Evolutionary conservation across 805 yeast species (phyloP).

Genomic region (Kurtzmaniella fragi): DNA sequence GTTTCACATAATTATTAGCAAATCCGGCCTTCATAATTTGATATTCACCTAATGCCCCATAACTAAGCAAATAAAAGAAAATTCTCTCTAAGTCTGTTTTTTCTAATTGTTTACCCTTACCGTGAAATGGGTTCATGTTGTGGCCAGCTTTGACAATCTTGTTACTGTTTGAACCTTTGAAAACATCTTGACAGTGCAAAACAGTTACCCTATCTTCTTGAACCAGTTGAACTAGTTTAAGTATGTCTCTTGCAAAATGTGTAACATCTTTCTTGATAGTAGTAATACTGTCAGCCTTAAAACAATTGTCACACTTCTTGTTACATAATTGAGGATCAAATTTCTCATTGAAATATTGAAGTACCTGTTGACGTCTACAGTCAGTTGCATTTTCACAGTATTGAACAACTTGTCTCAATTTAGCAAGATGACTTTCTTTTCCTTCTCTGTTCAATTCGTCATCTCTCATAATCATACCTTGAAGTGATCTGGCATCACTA

Average conservation of each 20-base stretch:
- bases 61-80: conserved; percentile 69
- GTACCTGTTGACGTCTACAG: conserved; percentile 83
- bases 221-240: conserved; percentile 52
- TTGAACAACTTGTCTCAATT: conserved; percentile 77
- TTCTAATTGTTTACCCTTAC: conserved; percentile 60
- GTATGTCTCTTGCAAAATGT: conserved; percentile 50
- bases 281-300: conserved; percentile 26
- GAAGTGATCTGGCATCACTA: conserved; percentile 73
- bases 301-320: conserved; percentile 83
- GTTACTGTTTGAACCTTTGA: conserved; percentile 64
- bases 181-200: conserved; percentile 76
- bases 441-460: conserved; percentile 56
- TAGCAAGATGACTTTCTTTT: conserved; percentile 71
- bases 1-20: conserved; percentile 66
- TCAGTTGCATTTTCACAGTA: conserved; percentile 90
- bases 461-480: conserved; percentile 74
- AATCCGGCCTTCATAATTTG: conserved; percentile 72
- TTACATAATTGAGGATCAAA: conserved; percentile 64
- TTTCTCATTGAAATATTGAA: conserved; percentile 84
- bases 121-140: conserved; percentile 56
- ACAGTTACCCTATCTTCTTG: conserved; percentile 64
- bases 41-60: conserved; percentile 63
- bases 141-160: conserved; percentile 63
- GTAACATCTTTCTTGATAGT: conserved; percentile 66
- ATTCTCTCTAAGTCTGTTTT: conserved; percentile 75